These are phyloP conservation scores for Cyberlindnera veronae DNA, from an alignment of 805 yeast species.

Conservation along the genomic window DNA sequence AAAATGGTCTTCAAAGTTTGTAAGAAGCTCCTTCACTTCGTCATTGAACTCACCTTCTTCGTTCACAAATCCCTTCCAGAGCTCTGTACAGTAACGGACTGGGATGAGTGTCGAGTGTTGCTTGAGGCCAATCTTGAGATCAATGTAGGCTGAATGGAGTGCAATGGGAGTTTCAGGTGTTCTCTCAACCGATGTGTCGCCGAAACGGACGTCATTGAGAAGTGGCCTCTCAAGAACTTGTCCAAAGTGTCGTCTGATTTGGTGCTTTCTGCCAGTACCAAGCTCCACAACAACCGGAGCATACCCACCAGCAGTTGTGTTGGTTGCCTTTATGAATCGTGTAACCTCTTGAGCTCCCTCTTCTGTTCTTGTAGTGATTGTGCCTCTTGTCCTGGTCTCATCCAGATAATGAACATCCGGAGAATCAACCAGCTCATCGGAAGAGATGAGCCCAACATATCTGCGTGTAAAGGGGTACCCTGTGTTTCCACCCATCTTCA, in stretches of 20 bases:
- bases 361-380: slow-evolving; percentile 1
- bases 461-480: slow-evolving; percentile 34
- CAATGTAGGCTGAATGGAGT: slow-evolving; percentile 35
- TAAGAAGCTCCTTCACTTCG: slow-evolving; percentile 21
- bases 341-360: slow-evolving; percentile 11
- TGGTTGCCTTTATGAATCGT: slow-evolving; percentile 12
- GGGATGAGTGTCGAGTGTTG: slow-evolving; percentile 12
- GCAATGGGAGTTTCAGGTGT: slow-evolving; percentile 26
- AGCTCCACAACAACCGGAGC: slow-evolving; percentile 31
- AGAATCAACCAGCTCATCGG: not conserved
- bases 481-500: slow-evolving; percentile 33
- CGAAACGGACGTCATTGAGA: slow-evolving; percentile 29
- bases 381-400: not conserved
- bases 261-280: slow-evolving; percentile 39
- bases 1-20: slow-evolving; percentile 21
- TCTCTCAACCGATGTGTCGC: slow-evolving; percentile 13
- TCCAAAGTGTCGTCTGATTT: slow-evolving; percentile 34
- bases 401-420: not conserved
- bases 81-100: slow-evolving; percentile 9
- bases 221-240: slow-evolving; percentile 27
- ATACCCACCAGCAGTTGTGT: slow-evolving; percentile 18
- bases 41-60: slow-evolving; percentile 25
- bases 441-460: slow-evolving; percentile 30
- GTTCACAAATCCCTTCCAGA: slow-evolving; percentile 30
- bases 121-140: slow-evolving; percentile 30